phyloP scores from a whole-genome alignment of 768 basidiomycete species.

The Boletellus emodensis region DNA sequence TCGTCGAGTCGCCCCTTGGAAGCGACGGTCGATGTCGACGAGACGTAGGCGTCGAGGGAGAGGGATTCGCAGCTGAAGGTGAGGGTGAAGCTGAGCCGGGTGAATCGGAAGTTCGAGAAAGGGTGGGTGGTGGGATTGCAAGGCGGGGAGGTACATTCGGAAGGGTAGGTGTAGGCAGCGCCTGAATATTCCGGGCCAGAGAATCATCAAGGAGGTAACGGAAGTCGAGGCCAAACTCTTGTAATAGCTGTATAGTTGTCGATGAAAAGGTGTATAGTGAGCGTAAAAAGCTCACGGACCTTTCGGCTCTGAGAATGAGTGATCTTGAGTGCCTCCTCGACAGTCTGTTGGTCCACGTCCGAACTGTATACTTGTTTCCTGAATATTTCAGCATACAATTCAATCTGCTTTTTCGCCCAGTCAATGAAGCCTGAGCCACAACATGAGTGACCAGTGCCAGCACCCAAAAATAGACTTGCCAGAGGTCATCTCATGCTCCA shows the following conservation, averaged over 20 bases:
- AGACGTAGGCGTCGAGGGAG: constrained; percentile 26
- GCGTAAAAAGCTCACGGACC: constrained; percentile 39
- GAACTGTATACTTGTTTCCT: constrained; percentile 87
- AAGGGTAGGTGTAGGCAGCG: constrained; percentile 16
- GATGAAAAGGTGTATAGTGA: not conserved
- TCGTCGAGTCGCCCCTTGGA: constrained; percentile 27
- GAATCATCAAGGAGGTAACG: constrained; percentile 84
- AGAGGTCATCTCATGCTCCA: constrained; percentile 91
- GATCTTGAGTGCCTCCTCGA: constrained; percentile 76
- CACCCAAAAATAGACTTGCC: constrained; percentile 46
- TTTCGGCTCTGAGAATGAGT: constrained; percentile 80
- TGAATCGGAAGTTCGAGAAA: constrained; percentile 15
- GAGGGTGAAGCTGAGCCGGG: constrained; percentile 11
- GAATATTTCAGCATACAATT: constrained; percentile 80
- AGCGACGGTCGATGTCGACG: constrained; percentile 26
- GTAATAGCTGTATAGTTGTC: constrained; percentile 55
- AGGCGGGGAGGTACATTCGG: constrained; percentile 30
- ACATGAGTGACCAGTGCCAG: not conserved
- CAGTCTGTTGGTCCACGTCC: constrained; percentile 63
- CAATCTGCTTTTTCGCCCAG: constrained; percentile 88
- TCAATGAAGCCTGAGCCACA: constrained; percentile 73
- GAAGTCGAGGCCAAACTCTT: constrained; percentile 94
- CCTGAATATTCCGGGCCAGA: constrained; percentile 49
- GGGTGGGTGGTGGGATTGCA: constrained; percentile 13
- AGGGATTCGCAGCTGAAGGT: constrained; percentile 10